Evolutionary conservation across 768 basidiomycete genomes (phyloP).

Genomic region (Suillus fuscotomentosus): DNA sequence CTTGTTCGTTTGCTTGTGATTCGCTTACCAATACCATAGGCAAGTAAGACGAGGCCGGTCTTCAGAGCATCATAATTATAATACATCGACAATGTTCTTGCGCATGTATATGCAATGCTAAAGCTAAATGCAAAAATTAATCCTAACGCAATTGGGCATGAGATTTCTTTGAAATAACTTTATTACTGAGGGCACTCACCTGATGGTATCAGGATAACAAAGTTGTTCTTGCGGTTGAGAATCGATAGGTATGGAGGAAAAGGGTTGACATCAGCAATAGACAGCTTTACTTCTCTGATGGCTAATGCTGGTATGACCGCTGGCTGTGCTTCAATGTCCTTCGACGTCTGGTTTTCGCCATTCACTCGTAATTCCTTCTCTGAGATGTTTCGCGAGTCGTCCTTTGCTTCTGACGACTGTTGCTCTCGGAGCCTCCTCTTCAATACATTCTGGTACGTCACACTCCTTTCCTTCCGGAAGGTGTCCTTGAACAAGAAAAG

Average conservation of each 20-base stretch:
- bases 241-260: slow-evolving; percentile 59
- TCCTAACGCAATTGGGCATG: slow-evolving; percentile 37
- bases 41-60: slow-evolving; percentile 75
- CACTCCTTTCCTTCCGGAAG: slow-evolving; percentile 78
- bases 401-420: slow-evolving; percentile 14
- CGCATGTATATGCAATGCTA: slow-evolving; percentile 69
- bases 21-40: slow-evolving; percentile 64
- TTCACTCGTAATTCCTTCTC: slow-evolving; percentile 4
- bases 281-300: slow-evolving; percentile 44
- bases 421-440: slow-evolving; percentile 37
- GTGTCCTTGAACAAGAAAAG: slow-evolving; percentile 75
- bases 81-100: slow-evolving; percentile 60
- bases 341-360: neutral
- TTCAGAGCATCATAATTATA: slow-evolving; percentile 71
- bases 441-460: slow-evolving; percentile 71
- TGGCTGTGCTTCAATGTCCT: slow-evolving; percentile 24
- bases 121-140: slow-evolving; percentile 73
- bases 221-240: slow-evolving; percentile 62
- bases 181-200: slow-evolving; percentile 17
- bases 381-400: slow-evolving; percentile 14
- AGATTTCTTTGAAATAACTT: slow-evolving; percentile 1
- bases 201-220: slow-evolving; percentile 47
- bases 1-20: neutral
- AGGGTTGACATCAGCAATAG: slow-evolving; percentile 71
- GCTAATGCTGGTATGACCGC: slow-evolving; percentile 12